A percentile compares a stretch with the other conserved stretches of the same genome.
phyloP scores from a whole-genome alignment of 2,329 filamentous ascomycete genomes.

The Blastomyces emzantsi region DNA sequence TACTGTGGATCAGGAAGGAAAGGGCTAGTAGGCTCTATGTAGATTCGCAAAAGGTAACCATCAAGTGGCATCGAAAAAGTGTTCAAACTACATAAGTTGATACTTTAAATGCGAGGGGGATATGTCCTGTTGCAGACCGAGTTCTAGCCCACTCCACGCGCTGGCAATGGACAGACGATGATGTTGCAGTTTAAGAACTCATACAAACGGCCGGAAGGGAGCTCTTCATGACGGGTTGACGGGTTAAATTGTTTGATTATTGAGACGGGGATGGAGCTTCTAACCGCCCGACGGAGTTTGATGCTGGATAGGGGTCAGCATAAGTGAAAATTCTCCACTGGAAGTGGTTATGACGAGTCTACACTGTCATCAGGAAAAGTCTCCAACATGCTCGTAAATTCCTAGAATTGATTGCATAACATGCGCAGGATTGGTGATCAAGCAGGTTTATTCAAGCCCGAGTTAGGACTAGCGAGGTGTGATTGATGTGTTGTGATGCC shows the following conservation, averaged over 20 bases:
- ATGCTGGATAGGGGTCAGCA: neutral
- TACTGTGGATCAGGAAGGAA: too few species aligned
- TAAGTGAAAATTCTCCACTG: neutral
- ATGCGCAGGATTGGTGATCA: neutral
- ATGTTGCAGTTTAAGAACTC: neutral
- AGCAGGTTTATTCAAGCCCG: constrained; percentile 1
- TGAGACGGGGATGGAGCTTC: neutral
- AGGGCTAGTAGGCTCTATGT: neutral
- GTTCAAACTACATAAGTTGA: neutral
- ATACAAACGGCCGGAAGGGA: neutral
- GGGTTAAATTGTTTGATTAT: neutral
- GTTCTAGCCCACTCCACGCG: neutral
- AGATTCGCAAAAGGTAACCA: neutral
- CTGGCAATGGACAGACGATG: neutral
- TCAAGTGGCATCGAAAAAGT: neutral
- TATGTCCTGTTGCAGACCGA: neutral
- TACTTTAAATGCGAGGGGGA: neutral
- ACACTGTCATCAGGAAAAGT: too few species aligned
- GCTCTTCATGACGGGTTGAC: neutral
- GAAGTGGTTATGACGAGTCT: neutral
- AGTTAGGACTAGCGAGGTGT: neutral
- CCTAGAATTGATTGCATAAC: neutral
- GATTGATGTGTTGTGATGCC: constrained; percentile 1
- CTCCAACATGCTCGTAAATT: neutral
- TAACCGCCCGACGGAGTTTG: neutral